Base-by-base conservation (phyloP, 805 yeast genomes). In the Monosporozyma servazzii region DNA sequence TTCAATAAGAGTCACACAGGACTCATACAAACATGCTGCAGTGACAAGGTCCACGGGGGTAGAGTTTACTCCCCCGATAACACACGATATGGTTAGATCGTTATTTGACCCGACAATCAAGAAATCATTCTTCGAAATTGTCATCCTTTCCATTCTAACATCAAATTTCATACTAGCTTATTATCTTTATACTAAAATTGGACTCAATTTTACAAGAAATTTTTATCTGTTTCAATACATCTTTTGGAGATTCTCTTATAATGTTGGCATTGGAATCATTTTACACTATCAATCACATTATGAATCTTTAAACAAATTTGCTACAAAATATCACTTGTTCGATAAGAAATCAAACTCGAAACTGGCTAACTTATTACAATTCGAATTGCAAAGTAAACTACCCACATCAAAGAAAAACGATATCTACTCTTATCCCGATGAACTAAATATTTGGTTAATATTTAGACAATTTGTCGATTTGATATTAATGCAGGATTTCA, bases 1-100 rank as follows among this genome's bases (percentile, higher is more conserved):
- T 21, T 27, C 37, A 13, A 4, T n/a, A 17, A 27, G n/a, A 29
- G 21, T 29, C 37, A 17, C 20, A 11, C 47, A 44, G n/a, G 37
- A 44, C 30, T 29, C 33, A 33, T 18, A 40, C 18, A 29, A 41
- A 41, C 17, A 41, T 53, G 47, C 47, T 33, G 69, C 68, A 3
- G 55, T 53, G 39, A 65, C 68, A 6, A 55, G 69, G 15, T 61
- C 71, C 7, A 61, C 69, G 20, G 70, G 67, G 13, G 54, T 54
- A 3, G 56, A 56, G 3, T 72, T 72, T 47, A 49, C 56, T 5
- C 73, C 72, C 1, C 75, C 75, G 11, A 59, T 77, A 57, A 87
- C 95, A 30, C 84, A 83, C 60, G 95, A 87, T 63, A 86, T 87
- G 93, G 84, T 87, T 33, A 75, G 88, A 55, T 82, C 91, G 1